Evolutionary conservation across 1,284 basidiomycete genomes (phyloP), one percentile per base, ranked within the genome.

Genomic region (Naganishia sp.): DNA sequence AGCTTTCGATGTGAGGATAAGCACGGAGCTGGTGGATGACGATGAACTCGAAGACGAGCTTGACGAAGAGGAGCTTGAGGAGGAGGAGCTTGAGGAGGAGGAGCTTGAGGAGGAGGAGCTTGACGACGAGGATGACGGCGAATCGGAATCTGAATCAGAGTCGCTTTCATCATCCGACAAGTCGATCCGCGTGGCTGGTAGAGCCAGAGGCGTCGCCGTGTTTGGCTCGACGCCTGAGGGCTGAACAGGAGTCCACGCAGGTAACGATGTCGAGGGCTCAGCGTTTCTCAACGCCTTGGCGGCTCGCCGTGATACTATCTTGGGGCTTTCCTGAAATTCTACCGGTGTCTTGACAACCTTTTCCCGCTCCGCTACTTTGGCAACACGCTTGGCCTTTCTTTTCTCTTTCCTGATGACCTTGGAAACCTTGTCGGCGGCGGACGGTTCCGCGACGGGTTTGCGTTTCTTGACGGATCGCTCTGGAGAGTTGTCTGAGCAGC

Each of bases 51-150:
- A 66, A 21, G 23, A 31, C 45, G 49, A 47, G 13, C 46, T 54
- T 2, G 51, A 52, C 3, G 70, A 66, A 10, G 68, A 63, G 18
- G 71, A 67, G 6, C 51, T 60, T 3, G 67, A 68, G 11, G 65
- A 67, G n/a, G n/a, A n/a, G n/a, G 49, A 47, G 13, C 46, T 54
- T 2, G 51, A 52, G 2, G 70, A 66, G 6, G 68, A 63, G 18
- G 71, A 67, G 6, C 51, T 60, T 3, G 67, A 68, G 11, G 65
- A 67, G n/a, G n/a, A n/a, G 17, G 69, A 66, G n/a, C 69, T 66
- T 21, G 73, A 73, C 0, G 70, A 70, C 25, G 28, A 52, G 2
- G 71, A 72, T 15, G 35, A 39, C 35, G 35, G 7, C 7, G 47
- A n/a, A 43, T 31, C 21, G 17, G 45, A 51, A 47, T 67, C 49